phyloP scores from a whole-genome alignment of 495 filamentous ascomycete species.

The Copromyces sp. region DNA sequence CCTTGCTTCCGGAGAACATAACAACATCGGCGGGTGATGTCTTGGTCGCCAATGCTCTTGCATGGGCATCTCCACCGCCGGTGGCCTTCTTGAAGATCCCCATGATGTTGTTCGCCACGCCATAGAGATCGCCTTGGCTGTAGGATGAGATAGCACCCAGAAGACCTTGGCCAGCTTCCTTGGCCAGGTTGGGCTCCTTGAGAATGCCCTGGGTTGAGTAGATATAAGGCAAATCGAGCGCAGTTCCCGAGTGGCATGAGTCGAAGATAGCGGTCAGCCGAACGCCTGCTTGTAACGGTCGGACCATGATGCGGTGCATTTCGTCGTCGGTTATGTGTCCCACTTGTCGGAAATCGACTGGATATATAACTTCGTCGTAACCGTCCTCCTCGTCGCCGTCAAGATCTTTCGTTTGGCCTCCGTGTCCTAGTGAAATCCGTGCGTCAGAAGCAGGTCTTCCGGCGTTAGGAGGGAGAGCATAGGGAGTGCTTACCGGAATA shows the following conservation, averaged over 20 bases:
- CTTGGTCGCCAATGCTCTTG: constrained; percentile 75
- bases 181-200: constrained; percentile 96
- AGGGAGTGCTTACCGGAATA: constrained; percentile 65
- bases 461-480: background rate
- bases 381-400: constrained; percentile 93
- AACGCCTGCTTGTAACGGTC: constrained; percentile 68
- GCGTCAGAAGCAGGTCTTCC: background rate
- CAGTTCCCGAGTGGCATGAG: constrained; percentile 97
- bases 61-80: constrained; percentile 68
- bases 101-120: constrained; percentile 70
- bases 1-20: constrained; percentile 96
- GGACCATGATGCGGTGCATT: constrained; percentile 97
- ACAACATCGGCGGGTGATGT: constrained; percentile 92
- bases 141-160: constrained; percentile 84
- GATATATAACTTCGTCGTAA: constrained; percentile 97
- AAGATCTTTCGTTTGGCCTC: constrained; percentile 90
- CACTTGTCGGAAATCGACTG: constrained; percentile 80
- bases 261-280: constrained; percentile 97
- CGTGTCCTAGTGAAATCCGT: constrained; percentile 55
- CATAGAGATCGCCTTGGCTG: constrained; percentile 77
- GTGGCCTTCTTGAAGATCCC: constrained; percentile 92
- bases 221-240: constrained; percentile 91
- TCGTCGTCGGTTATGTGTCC: constrained; percentile 98
- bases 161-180: constrained; percentile 91
- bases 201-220: constrained; percentile 92